Conservation (phyloP, 164 flowering plant species). For the Vitis amurensis region DNA sequence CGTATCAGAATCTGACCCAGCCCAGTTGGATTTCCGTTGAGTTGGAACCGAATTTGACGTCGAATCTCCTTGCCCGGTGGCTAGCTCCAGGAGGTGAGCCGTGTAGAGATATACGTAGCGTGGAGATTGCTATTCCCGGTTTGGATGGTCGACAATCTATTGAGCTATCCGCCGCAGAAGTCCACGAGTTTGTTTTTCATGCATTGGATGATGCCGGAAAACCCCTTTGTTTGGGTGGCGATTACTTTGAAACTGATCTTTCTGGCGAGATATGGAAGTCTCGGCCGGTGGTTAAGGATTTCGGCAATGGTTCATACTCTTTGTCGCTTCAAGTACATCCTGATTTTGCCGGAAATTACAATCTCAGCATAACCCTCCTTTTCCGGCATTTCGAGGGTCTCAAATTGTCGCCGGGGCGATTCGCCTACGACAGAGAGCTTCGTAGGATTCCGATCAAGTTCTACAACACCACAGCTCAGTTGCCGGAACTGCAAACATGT, state of each 20-base stretch:
- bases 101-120: slow-evolving; percentile 57
- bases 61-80: slow-evolving; percentile 61
- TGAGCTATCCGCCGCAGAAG: slow-evolving; percentile 54
- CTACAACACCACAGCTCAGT: slow-evolving; percentile 6
- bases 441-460: slow-evolving; percentile 47
- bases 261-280: slow-evolving; percentile 90
- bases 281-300: slow-evolving; percentile 73
- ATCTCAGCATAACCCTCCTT: slow-evolving; percentile 64
- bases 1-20: slow-evolving; percentile 3
- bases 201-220: slow-evolving; percentile 63
- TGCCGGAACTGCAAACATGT: slow-evolving; percentile 52
- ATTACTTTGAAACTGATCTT: slow-evolving; percentile 83
- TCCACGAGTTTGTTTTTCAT: slow-evolving; percentile 62
- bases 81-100: slow-evolving; percentile 63
- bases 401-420: slow-evolving; percentile 56
- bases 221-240: slow-evolving; percentile 72
- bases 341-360: slow-evolving; percentile 66
- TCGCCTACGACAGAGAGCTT: slow-evolving; percentile 49
- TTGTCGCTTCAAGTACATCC: slow-evolving; percentile 80
- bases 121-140: slow-evolving; percentile 42
- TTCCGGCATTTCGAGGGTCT: slow-evolving; percentile 78
- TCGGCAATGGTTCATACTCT: slow-evolving; percentile 70
- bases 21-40: slow-evolving; percentile 51
- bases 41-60: slow-evolving; percentile 54
- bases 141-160: slow-evolving; percentile 36